Evolutionary conservation across 257 asterid genomes (phyloP).

Genomic region (Nicotiana paniculata): DNA sequence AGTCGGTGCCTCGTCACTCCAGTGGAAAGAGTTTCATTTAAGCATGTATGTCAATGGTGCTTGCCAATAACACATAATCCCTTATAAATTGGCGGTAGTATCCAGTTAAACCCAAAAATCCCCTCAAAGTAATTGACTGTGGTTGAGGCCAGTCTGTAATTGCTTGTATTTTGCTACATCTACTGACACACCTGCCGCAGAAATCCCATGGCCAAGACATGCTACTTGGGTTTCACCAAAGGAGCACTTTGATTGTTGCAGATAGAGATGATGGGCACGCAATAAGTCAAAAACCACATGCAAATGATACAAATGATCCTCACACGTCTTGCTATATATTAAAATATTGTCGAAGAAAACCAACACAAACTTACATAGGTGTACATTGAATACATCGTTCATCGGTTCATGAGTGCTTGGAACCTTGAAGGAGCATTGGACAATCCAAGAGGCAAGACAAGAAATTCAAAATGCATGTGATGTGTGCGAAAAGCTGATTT

Average conservation of each 20-base stretch:
- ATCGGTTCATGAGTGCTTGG: no score
- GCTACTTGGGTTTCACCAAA: not conserved
- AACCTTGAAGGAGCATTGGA: no score
- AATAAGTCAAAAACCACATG: not conserved
- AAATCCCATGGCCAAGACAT: constrained; percentile 4
- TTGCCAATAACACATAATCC: not conserved
- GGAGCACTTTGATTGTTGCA: not conserved
- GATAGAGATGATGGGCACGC: not conserved
- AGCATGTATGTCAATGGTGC: not conserved
- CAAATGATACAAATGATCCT: not conserved
- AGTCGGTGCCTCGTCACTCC: not conserved
- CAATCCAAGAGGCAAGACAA: no score
- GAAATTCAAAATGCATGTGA: no score
- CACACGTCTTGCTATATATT: not conserved
- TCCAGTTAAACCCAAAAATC: constrained; percentile 11
- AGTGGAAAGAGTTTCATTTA: not conserved
- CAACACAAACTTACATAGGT: no score
- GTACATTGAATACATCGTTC: no score
- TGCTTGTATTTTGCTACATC: constrained; percentile 4
- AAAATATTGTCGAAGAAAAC: no score
- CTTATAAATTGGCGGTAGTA: not conserved
- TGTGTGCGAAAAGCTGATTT: no score
- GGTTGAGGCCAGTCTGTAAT: constrained; percentile 6
- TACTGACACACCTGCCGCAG: not conserved
- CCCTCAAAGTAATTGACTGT: not conserved